phyloP scores from a whole-genome alignment of 2,329 filamentous ascomycete species.

The Monilinia fructicola region DNA sequence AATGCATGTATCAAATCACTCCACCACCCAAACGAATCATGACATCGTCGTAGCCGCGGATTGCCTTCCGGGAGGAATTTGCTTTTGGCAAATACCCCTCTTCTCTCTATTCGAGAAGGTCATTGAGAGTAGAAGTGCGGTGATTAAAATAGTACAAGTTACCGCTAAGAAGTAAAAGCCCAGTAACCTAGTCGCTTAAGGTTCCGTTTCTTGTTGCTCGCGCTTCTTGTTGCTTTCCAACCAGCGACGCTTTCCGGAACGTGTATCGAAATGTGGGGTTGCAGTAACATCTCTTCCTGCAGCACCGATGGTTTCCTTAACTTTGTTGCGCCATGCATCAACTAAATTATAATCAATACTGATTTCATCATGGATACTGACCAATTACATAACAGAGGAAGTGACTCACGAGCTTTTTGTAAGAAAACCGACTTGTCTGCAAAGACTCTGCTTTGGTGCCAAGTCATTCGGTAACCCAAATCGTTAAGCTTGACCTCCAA shows the following conservation, averaged over 20 bases:
- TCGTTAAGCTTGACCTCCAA: slow-evolving; percentile 94
- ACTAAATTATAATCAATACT: slow-evolving; percentile 54
- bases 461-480: slow-evolving; percentile 91
- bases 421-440: slow-evolving; percentile 82
- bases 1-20: slow-evolving; percentile 2
- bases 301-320: slow-evolving; percentile 75
- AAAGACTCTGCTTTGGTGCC: slow-evolving; percentile 92
- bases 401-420: slow-evolving; percentile 80
- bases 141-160: not conserved
- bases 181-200: not conserved
- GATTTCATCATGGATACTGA: not conserved
- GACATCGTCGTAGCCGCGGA: not conserved
- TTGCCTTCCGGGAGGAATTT: not conserved
- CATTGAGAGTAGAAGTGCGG: slow-evolving; percentile 2
- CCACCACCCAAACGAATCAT: not conserved
- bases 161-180: not conserved
- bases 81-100: not conserved
- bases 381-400: slow-evolving; percentile 1
- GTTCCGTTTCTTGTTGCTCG: slow-evolving; percentile 31
- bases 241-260: slow-evolving; percentile 79
- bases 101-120: not conserved
- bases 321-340: slow-evolving; percentile 92
- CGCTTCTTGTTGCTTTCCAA: slow-evolving; percentile 54
- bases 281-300: slow-evolving; percentile 72
- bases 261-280: slow-evolving; percentile 83